A percentile compares a stretch with the other conserved stretches of the same genome.
Evolutionary conservation across 352 stramenopile species (phyloP).

Genomic region (Plasmopara muralis): DNA sequence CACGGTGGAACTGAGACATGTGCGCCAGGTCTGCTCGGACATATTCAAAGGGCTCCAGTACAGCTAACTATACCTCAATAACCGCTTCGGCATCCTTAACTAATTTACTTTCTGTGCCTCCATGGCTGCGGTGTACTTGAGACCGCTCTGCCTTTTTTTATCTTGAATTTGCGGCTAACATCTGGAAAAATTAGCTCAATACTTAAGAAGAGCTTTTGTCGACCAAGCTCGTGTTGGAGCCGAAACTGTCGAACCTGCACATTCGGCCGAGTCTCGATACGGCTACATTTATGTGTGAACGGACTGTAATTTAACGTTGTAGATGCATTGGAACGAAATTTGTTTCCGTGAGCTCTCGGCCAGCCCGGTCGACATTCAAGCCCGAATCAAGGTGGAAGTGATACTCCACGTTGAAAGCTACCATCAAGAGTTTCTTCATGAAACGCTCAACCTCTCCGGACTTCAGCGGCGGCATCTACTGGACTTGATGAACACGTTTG

Average conservation of each 20-base stretch:
- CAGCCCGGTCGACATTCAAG: background rate
- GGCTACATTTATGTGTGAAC: background rate
- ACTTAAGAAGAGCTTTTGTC: background rate
- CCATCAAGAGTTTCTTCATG: conserved; percentile 4
- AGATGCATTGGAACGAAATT: background rate
- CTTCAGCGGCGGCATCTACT: too few species aligned
- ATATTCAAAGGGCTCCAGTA: background rate
- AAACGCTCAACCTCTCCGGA: background rate
- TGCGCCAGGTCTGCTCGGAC: background rate
- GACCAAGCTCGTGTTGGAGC: background rate
- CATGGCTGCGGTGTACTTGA: background rate
- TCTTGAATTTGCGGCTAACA: background rate
- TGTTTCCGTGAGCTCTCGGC: background rate
- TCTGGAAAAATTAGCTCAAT: background rate
- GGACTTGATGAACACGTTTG: too few species aligned
- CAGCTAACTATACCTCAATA: background rate
- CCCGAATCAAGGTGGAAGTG: background rate
- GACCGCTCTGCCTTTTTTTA: background rate
- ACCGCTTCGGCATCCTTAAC: background rate
- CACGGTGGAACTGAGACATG: background rate
- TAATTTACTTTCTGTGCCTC: background rate
- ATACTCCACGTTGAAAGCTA: background rate
- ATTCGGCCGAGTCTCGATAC: background rate
- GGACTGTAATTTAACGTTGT: background rate
- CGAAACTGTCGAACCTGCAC: background rate